These are phyloP conservation scores for Hypericum perforatum DNA, from an alignment of 345 rosid genomes.

Conservation along the genomic window DNA sequence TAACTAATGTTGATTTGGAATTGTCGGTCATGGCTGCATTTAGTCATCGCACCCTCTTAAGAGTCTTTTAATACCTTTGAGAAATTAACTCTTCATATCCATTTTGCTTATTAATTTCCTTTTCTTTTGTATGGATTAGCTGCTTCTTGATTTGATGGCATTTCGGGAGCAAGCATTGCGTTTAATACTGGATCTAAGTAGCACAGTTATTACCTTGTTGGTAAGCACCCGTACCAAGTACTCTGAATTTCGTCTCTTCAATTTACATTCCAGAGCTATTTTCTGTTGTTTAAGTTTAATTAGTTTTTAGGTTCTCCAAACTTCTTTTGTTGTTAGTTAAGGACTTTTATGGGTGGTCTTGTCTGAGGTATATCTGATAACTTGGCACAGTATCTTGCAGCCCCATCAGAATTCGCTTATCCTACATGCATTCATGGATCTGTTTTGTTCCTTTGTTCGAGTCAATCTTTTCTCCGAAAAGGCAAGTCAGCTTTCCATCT, in stretches of 20 bases:
- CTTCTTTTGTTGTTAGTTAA: constrained; percentile 12
- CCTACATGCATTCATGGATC: constrained; percentile 96
- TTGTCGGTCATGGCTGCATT: no score
- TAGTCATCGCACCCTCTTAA: no score
- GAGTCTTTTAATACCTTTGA: no score
- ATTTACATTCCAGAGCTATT: not conserved
- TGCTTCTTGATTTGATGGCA: constrained; percentile 94
- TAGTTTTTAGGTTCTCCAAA: not conserved
- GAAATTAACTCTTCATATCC: no score
- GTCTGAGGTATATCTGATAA: constrained; percentile 46
- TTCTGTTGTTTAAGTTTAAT: not conserved
- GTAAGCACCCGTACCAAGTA: constrained; percentile 32
- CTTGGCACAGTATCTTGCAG: constrained; percentile 72
- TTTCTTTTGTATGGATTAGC: constrained; percentile 47
- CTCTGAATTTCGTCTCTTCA: no score
- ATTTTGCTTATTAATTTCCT: not conserved
- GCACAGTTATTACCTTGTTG: constrained; percentile 94
- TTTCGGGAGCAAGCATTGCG: constrained; percentile 96
- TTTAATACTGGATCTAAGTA: constrained; percentile 91
- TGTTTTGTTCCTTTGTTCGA: constrained; percentile 88
- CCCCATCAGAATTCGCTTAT: constrained; percentile 98
- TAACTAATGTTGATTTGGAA: no score
- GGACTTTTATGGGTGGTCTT: constrained; percentile 10
- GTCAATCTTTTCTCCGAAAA: constrained; percentile 93
- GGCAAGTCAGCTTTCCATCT: constrained; percentile 38